Conservation (phyloP, 2,329 filamentous ascomycete genomes). For the Ceratocystis cacaofunesta region DNA sequence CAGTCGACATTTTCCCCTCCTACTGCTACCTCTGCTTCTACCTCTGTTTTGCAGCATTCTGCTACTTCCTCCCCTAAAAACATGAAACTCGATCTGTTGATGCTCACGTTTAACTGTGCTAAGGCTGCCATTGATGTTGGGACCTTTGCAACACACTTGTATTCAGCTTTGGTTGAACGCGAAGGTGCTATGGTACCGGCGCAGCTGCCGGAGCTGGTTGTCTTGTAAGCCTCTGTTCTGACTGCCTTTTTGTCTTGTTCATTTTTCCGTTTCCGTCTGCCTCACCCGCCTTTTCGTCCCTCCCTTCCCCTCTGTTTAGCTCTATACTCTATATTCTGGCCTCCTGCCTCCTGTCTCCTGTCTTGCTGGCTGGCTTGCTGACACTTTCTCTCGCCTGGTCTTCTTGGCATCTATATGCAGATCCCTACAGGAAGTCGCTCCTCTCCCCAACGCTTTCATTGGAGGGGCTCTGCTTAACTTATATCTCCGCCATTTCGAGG, state of each 20-base stretch:
- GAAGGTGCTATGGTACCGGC: slow-evolving; percentile 26
- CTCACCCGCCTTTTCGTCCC: neutral
- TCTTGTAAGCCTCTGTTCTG: slow-evolving; percentile 33
- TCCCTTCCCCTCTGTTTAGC: neutral
- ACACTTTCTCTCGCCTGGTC: neutral
- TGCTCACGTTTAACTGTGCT: slow-evolving; percentile 83
- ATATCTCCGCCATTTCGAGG: slow-evolving; percentile 58
- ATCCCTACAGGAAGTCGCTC: slow-evolving; percentile 84
- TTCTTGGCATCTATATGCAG: slow-evolving; percentile 23
- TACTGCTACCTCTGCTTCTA: neutral
- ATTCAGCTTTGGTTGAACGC: slow-evolving; percentile 40
- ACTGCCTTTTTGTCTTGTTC: neutral
- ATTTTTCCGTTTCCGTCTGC: neutral
- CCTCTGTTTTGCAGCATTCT: neutral
- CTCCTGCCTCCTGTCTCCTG: neutral
- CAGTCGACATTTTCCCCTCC: neutral
- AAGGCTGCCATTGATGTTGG: slow-evolving; percentile 54
- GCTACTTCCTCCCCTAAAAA: slow-evolving; percentile 5
- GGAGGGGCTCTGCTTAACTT: slow-evolving; percentile 64
- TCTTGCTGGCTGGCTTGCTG: neutral
- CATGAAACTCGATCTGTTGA: slow-evolving; percentile 47
- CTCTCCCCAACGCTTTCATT: slow-evolving; percentile 70
- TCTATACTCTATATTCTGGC: neutral
- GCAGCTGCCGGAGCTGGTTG: slow-evolving; percentile 38
- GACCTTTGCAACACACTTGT: slow-evolving; percentile 57